These are phyloP conservation scores for Petrea volubilis DNA, from an alignment of 257 asterid genomes.

Conservation along the genomic window DNA sequence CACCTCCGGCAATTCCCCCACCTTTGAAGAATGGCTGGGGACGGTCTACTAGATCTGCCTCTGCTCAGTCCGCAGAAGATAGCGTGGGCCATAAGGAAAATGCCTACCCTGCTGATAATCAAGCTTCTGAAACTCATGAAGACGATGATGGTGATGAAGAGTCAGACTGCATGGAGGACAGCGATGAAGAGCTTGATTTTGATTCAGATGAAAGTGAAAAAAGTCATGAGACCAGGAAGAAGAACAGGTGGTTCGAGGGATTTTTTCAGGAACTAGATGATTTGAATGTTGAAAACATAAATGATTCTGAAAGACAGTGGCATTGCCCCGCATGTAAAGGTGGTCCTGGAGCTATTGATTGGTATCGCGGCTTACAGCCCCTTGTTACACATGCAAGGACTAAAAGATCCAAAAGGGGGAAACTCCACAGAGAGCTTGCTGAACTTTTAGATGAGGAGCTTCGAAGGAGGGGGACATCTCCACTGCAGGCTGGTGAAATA, in stretches of 20 bases:
- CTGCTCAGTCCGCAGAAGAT: conserved; percentile 28
- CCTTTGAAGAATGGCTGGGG: conserved; percentile 55
- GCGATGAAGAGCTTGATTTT: conserved; percentile 53
- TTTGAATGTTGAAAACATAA: conserved; percentile 46
- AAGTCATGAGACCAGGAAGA: conserved; percentile 51
- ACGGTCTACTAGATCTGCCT: conserved; percentile 43
- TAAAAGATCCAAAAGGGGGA: conserved; percentile 49
- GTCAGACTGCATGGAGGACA: conserved; percentile 39
- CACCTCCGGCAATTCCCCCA: conserved; percentile 44
- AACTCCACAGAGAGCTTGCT: conserved; percentile 64
- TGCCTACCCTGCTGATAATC: conserved; percentile 23
- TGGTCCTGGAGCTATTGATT: conserved; percentile 73
- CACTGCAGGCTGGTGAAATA: conserved; percentile 47
- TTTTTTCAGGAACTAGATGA: conserved; percentile 45
- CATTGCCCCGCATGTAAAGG: conserved; percentile 72
- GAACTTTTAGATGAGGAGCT: conserved; percentile 54
- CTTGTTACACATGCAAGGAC: conserved; percentile 55
- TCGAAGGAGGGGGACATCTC: conserved; percentile 47
- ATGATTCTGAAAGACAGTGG: conserved; percentile 64
- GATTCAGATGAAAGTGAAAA: conserved; percentile 55
- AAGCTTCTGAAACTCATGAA: conserved; percentile 18
- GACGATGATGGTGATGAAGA: conserved; percentile 44
- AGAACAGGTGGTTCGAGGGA: conserved; percentile 49
- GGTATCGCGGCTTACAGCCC: conserved; percentile 62
- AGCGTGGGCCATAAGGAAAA: conserved; percentile 10